Evolutionary conservation across 305 asterid species (phyloP).

Genomic region (Fraxinus latifolia): DNA sequence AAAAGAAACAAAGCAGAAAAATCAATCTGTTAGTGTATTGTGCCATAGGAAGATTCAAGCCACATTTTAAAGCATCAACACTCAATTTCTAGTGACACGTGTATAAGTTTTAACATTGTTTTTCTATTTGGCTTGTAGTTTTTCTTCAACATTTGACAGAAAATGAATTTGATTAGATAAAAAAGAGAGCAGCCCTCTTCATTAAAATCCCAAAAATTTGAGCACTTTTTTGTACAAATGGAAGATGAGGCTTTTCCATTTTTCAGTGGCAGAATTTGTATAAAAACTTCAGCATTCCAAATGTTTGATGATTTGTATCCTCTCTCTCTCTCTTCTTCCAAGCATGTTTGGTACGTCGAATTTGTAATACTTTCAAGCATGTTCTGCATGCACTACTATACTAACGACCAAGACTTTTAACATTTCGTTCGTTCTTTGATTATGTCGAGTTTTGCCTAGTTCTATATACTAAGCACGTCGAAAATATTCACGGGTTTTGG

Average conservation of each 20-base stretch:
- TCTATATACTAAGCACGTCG: not conserved
- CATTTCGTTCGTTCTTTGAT: not conserved
- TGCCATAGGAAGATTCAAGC: constrained; percentile 47
- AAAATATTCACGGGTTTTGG: not conserved
- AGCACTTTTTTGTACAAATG: constrained; percentile 47
- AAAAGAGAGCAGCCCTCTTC: constrained; percentile 53
- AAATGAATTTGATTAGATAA: not conserved
- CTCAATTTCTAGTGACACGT: not conserved
- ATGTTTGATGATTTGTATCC: constrained; percentile 10
- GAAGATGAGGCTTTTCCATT: constrained; percentile 55
- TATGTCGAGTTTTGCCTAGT: not conserved
- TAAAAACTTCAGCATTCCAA: constrained; percentile 24
- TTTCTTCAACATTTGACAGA: not conserved
- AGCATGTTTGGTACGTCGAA: not conserved
- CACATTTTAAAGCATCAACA: constrained; percentile 22
- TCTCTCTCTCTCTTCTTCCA: not conserved
- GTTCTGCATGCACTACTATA: not conserved
- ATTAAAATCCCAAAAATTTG: constrained; percentile 39
- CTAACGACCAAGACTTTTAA: not conserved
- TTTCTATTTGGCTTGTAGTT: not conserved
- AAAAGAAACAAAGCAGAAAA: not conserved
- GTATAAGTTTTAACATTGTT: not conserved
- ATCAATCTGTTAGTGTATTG: constrained; percentile 18
- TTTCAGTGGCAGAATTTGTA: constrained; percentile 29
- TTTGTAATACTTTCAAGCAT: not conserved